These are phyloP conservation scores for Neospermospora avenae DNA, from an alignment of 2,329 filamentous ascomycete species.

Conservation along the genomic window DNA sequence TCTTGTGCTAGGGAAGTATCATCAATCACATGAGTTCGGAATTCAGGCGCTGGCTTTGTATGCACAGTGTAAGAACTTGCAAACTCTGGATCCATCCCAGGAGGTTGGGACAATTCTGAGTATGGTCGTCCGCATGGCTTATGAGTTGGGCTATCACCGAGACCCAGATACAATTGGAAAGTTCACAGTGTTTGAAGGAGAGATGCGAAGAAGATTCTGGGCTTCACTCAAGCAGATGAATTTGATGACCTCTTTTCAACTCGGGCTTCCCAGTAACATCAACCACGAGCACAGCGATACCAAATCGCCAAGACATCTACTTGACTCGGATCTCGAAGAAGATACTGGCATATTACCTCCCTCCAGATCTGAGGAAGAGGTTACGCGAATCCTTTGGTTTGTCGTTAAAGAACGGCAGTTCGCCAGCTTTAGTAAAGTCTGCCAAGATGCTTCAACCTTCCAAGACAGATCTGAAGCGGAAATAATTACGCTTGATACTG, in stretches of 20 bases:
- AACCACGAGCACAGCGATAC: constrained; percentile 26
- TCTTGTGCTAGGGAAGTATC: constrained; percentile 28
- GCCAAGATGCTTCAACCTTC: constrained; percentile 32
- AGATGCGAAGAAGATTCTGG: constrained; percentile 33
- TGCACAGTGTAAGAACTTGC: constrained; percentile 27
- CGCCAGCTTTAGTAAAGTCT: constrained; percentile 31
- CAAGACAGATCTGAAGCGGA: constrained; percentile 23
- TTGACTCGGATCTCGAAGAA: constrained; percentile 32
- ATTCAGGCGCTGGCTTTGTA: constrained; percentile 28
- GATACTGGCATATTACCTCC: constrained; percentile 24
- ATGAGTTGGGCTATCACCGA: constrained; percentile 33
- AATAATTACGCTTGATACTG: constrained; percentile 23
- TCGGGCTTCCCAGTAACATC: constrained; percentile 32
- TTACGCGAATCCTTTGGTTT: constrained; percentile 32
- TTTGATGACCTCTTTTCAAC: constrained; percentile 32
- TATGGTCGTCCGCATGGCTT: constrained; percentile 29
- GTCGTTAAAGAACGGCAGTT: constrained; percentile 35
- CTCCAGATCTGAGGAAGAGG: constrained; percentile 26
- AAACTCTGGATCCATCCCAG: constrained; percentile 28
- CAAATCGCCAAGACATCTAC: constrained; percentile 28
- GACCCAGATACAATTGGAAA: constrained; percentile 22
- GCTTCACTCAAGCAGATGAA: constrained; percentile 29
- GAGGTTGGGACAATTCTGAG: constrained; percentile 28
- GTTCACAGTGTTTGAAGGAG: constrained; percentile 29
- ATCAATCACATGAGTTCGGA: constrained; percentile 24